Evolutionary conservation across 768 basidiomycete species (phyloP), one percentile per base, ranked within the genome.

Genomic region (Psilocybe sp.): DNA sequence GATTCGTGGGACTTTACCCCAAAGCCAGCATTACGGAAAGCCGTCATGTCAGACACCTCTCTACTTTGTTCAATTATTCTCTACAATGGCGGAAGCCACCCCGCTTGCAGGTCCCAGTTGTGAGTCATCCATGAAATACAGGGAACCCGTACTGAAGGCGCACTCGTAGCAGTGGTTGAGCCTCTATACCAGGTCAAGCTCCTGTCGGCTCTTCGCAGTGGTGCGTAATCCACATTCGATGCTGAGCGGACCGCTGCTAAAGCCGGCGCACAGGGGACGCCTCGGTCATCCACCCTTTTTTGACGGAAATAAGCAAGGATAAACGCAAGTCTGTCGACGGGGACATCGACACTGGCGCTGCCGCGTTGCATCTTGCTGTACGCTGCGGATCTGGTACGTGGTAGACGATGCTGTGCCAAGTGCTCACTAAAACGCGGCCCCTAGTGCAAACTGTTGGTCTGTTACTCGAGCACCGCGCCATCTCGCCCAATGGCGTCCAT

Each of bases 361-460:
- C 87, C 2, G 87, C 87, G 0, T 69, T 92, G 6, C 89, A 92
- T 65, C 79, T 92, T 2, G 89, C 88, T 10, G 81, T 92, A n/a
- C 79, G 87, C 38, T 92, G 90, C 64, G 89, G 80, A 50, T 84
- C 84, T 9, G 77, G 87, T 88, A 57, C 18, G 82, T 69, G 4
- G 35, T 15, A 23, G 15, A 44, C 14, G 28, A 15, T 8, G 28
- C 10, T 15, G 23, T 36, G 12, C 19, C 11, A 19, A 23, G 14
- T 38, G 12, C 11, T 19, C n/a, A 23, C 28, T 38, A 10, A 43
- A 7, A 23, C 23, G 23, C 23, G 23, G 13, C 2, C 13, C 55
- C 7, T 51, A 88, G 87, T 67, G 37, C 80, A 85, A 40, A 92
- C 89, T 0, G 76, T 92, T 12, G 65, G 79, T 10, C 68, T 91